Evolutionary conservation across 2,329 filamentous ascomycete genomes (phyloP).

Genomic region (Ophiostoma novo-ulmi): DNA sequence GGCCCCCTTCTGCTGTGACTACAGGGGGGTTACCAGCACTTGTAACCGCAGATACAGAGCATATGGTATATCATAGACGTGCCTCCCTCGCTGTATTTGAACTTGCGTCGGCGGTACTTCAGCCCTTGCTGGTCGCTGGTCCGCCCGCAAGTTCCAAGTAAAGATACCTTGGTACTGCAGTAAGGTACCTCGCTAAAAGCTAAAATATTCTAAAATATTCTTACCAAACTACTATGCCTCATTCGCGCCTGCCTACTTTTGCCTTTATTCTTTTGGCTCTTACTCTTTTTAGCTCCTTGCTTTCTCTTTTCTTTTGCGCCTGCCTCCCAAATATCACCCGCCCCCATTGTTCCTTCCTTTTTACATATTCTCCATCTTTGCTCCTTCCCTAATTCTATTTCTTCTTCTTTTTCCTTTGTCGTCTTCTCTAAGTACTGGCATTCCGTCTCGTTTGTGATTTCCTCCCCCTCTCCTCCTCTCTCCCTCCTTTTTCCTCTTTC

Average conservation of each 20-base stretch:
- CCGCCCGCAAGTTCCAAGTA: slow-evolving; percentile 19
- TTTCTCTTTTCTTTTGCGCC: slow-evolving; percentile 15
- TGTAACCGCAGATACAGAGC: slow-evolving; percentile 7
- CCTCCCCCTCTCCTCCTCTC: neutral
- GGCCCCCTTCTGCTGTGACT: neutral
- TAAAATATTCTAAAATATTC: too few species aligned
- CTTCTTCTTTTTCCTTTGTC: slow-evolving; percentile 11
- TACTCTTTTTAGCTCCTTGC: neutral
- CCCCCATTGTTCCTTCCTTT: slow-evolving; percentile 13
- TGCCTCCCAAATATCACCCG: slow-evolving; percentile 9
- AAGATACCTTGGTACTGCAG: neutral
- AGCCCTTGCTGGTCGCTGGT: slow-evolving; percentile 15
- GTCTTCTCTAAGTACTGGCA: neutral
- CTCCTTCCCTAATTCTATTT: slow-evolving; percentile 7
- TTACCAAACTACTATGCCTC: neutral
- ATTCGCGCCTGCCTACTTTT: slow-evolving; percentile 15
- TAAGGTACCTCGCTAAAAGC: neutral
- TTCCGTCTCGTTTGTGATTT: neutral
- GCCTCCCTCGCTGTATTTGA: neutral
- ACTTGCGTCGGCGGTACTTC: slow-evolving; percentile 18
- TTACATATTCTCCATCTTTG: slow-evolving; percentile 12
- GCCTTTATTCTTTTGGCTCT: neutral
- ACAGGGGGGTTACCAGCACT: neutral
- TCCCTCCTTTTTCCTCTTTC: neutral
- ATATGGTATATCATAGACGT: neutral